Conservation (phyloP, 257 asterid genomes). For the Cordia subcordata region DNA sequence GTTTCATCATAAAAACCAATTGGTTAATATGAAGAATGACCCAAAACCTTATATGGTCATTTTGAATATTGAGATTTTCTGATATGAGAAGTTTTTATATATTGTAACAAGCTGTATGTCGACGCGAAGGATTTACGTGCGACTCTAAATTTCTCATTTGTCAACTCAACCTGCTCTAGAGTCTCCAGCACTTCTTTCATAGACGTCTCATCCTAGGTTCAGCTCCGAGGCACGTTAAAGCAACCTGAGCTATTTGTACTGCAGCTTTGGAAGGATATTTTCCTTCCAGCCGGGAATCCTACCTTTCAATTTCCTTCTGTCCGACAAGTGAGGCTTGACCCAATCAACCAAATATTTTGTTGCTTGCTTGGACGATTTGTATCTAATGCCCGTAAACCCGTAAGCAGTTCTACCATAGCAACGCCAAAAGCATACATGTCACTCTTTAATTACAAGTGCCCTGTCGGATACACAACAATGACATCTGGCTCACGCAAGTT, state of each 20-base stretch:
- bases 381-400: slow-evolving; percentile 60
- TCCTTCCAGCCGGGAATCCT: slow-evolving; percentile 58
- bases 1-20: too few relatives aligned
- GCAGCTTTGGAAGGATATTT: slow-evolving; percentile 59
- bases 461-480: slow-evolving; percentile 25
- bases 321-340: slow-evolving; percentile 58
- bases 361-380: slow-evolving; percentile 44
- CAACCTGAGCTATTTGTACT: slow-evolving; percentile 45
- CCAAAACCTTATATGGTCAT: too few relatives aligned
- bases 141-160: too few relatives aligned
- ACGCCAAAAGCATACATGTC: slow-evolving; percentile 75
- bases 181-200: slow-evolving; percentile 59
- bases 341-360: slow-evolving; percentile 51
- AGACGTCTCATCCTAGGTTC: slow-evolving; percentile 53
- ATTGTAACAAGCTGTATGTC: too few relatives aligned
- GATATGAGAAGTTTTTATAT: too few relatives aligned
- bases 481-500: too few relatives aligned
- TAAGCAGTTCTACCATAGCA: slow-evolving; percentile 59
- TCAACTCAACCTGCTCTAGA: too few relatives aligned
- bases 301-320: slow-evolving; percentile 51
- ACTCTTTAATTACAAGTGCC: slow-evolving; percentile 67
- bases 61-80: too few relatives aligned
- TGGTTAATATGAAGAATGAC: too few relatives aligned
- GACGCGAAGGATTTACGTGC: too few relatives aligned
- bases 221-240: slow-evolving; percentile 46